Conservation (phyloP, 1,284 basidiomycete genomes). For the Trichosporon sp. region DNA sequence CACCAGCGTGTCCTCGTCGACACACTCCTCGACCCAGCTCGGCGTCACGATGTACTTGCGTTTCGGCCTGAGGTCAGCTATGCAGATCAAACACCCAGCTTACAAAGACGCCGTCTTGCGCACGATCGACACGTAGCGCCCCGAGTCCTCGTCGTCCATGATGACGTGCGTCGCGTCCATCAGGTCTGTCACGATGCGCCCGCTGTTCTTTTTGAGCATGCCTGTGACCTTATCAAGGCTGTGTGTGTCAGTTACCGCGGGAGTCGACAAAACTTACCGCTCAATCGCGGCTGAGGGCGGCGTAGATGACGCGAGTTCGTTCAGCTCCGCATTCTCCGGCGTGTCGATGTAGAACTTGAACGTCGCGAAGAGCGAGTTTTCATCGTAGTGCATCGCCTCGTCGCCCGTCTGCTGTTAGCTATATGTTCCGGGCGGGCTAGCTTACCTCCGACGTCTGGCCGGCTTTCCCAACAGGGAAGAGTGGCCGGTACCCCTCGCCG, state of each 20-base stretch:
- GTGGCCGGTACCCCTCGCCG: conserved; percentile 62
- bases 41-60: conserved; percentile 73
- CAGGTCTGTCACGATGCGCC: conserved; percentile 65
- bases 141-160: conserved; percentile 62
- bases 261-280: conserved; percentile 56
- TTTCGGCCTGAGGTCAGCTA: conserved; percentile 64
- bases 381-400: conserved; percentile 72
- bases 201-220: conserved; percentile 69
- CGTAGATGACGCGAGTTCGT: conserved; percentile 63
- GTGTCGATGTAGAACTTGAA: conserved; percentile 86
- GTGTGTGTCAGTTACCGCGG: conserved; percentile 1
- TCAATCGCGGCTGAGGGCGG: conserved; percentile 60
- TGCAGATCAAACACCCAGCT: conserved; percentile 32
- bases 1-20: conserved; percentile 76
- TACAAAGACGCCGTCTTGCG: conserved; percentile 71
- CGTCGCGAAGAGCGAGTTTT: conserved; percentile 69
- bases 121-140: conserved; percentile 68
- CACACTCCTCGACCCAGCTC: conserved; percentile 72
- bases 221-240: conserved; percentile 65
- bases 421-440: neutral
- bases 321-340: conserved; percentile 67
- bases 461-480: conserved; percentile 28
- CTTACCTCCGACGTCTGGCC: conserved; percentile 46
- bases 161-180: conserved; percentile 79
- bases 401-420: conserved; percentile 65